Evolutionary conservation across 176 grass and related monocot species (phyloP), one percentile per base, ranked within the genome.

Genomic region (Eragrostis curvula): DNA sequence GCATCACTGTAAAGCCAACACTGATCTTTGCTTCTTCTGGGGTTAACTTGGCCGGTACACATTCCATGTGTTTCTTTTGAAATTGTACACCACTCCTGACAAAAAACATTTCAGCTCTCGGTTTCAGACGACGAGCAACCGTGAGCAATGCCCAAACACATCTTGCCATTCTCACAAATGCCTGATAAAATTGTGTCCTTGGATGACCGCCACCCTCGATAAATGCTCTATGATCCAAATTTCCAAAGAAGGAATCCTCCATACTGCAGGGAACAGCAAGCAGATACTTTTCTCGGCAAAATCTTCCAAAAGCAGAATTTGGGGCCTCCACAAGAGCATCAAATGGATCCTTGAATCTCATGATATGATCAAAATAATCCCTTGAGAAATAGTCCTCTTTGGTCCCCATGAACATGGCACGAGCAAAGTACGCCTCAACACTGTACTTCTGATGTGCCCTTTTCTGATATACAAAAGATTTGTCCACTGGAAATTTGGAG

Each of bases 201-300:
- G 95, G 95, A 83, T 98, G 92, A 1, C 92, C 77, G 0, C 90
- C 92, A 8, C 42, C 75, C 78, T 83, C 27, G 11, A 98, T 71
- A 72, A 98, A 93, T 49, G 69, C 78, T 70, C 95, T 91, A 24
- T 98, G 88, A 42, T 98, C 88, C 61, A 79, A 84, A 78, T 88
- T 98, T 14, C 95, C 92, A 28, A 98, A 91, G 41, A 98, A 91
- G 21, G 88, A 95, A 60, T 69, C 42, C 68, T 98, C 95, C 92
- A 98, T 93, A 77, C 67, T 85, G 0, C 70, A 46, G 8, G 90
- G 84, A 14, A 98, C 85, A 66, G 74, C 84, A 4, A 72, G 42
- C 6, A 91, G 68, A 61, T 93, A 98, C 80, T 89, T 98, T 32
- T 77, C 68, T 61, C 84, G 61, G 71, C 95, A 98, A 85, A 93